These are phyloP conservation scores for Wilhelminamyces savonicus DNA, from an alignment of 805 yeast genomes.

Conservation along the genomic window DNA sequence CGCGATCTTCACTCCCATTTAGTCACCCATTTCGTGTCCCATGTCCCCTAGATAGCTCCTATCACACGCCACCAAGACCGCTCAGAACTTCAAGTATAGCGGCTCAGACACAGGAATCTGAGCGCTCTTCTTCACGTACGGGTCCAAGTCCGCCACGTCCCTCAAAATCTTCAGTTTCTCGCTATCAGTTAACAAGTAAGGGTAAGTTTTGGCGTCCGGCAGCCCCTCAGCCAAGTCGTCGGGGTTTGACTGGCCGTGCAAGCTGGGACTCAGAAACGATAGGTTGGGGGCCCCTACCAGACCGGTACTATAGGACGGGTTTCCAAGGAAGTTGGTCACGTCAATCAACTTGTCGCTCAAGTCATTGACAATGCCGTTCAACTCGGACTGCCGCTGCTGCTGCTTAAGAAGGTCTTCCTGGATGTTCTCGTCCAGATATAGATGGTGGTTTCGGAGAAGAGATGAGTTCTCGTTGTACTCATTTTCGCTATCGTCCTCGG, in stretches of 20 bases:
- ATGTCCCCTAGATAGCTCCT: too few relatives aligned
- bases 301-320: conserved; percentile 3
- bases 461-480: conserved; percentile 36
- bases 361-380: conserved; percentile 34
- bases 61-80: too few relatives aligned
- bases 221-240: conserved; percentile 6
- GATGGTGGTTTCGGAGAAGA: conserved; percentile 17
- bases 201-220: conserved; percentile 14
- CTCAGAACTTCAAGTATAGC: too few relatives aligned
- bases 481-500: conserved; percentile 28
- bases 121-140: too few relatives aligned
- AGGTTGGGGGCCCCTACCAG: conserved; percentile 2
- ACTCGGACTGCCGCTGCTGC: conserved; percentile 41
- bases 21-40: too few relatives aligned
- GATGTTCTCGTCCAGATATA: conserved; percentile 24
- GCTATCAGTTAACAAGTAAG: conserved; percentile 15
- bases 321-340: conserved; percentile 25
- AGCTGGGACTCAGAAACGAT: conserved; percentile 2
- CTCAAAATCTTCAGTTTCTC: conserved; percentile 18
- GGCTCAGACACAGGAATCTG: too few relatives aligned
- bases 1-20: too few relatives aligned
- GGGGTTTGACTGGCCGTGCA: too few relatives aligned
- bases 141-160: conserved; percentile 12
- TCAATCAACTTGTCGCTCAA: conserved; percentile 28
- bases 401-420: conserved; percentile 33